Percentiles rank a stretch among this genome's conserved stretches.
These are phyloP conservation scores for Diatrype stigma DNA, from an alignment of 2,329 filamentous ascomycete species.

Conservation along the genomic window DNA sequence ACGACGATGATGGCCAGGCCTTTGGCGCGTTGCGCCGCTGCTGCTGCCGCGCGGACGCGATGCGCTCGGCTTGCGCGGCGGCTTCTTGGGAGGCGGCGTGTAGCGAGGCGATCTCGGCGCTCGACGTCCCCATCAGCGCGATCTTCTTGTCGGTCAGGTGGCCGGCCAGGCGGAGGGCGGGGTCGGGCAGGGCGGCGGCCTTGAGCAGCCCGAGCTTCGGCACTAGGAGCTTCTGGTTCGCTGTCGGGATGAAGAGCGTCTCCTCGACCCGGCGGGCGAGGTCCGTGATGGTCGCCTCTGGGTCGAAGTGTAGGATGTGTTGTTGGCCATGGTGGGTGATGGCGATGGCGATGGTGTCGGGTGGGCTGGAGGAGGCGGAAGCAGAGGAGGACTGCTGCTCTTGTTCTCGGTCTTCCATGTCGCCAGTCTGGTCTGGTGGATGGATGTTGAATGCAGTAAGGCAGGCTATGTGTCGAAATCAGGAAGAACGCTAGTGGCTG, in stretches of 20 bases:
- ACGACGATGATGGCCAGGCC: conserved; percentile 21
- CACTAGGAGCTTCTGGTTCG: conserved; percentile 66
- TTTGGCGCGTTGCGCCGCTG: conserved; percentile 24
- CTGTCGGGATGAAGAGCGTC: conserved; percentile 52
- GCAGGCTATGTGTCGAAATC: no score
- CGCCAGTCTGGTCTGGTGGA: conserved; percentile 2
- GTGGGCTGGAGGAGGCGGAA: conserved; percentile 1
- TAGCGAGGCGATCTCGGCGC: conserved; percentile 54
- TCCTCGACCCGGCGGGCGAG: conserved; percentile 56
- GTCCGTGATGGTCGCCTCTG: conserved; percentile 49
- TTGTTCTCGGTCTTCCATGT: conserved; percentile 13
- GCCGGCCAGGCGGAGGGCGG: conserved; percentile 41
- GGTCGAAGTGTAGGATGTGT: conserved; percentile 40
- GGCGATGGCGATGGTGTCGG: conserved; percentile 35
- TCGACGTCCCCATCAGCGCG: conserved; percentile 60
- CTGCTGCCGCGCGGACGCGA: conserved; percentile 28
- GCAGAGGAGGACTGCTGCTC: no score
- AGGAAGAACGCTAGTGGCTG: no score
- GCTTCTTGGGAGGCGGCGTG: conserved; percentile 44
- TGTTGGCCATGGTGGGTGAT: conserved; percentile 43
- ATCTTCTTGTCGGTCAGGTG: conserved; percentile 55
- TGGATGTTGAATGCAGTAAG: no score
- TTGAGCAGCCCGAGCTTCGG: conserved; percentile 63
- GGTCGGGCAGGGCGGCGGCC: conserved; percentile 59
- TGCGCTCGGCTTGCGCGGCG: conserved; percentile 42